phyloP scores from a whole-genome alignment of 805 yeast species.

The Yamadazyma ubonensis region DNA sequence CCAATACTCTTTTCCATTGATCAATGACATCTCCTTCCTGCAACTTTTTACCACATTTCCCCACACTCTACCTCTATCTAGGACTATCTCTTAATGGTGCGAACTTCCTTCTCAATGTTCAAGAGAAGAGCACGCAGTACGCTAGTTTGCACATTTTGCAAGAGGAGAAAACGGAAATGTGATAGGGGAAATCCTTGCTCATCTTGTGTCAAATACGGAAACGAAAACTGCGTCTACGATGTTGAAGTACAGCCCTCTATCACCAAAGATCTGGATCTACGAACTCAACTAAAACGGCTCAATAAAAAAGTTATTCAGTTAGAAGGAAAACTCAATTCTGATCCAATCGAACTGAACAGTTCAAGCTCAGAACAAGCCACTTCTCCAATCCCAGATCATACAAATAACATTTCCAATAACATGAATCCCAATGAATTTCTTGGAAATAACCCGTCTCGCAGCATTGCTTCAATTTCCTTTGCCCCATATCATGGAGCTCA shows the following conservation, averaged over 20 bases:
- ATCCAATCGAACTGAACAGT: background rate
- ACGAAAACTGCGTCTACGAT: conserved; percentile 24
- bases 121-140: conserved; percentile 25
- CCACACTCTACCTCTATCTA: no score
- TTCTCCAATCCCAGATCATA: background rate
- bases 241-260: background rate
- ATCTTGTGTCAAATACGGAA: conserved; percentile 25
- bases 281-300: background rate
- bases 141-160: conserved; percentile 31
- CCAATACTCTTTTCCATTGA: no score
- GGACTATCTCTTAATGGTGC: no score
- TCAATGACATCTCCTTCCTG: no score
- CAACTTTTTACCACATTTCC: no score
- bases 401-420: background rate
- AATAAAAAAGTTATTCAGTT: conserved; percentile 1
- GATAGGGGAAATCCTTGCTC: conserved; percentile 32
- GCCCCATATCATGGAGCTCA: background rate
- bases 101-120: conserved; percentile 10
- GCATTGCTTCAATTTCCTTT: background rate
- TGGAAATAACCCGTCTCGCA: background rate
- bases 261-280: background rate
- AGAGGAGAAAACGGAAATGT: conserved; percentile 32
- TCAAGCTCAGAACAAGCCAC: background rate
- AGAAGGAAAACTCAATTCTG: background rate
- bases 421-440: background rate